These are phyloP conservation scores for Hura crepitans DNA, from an alignment of 441 rosid species.

Conservation along the genomic window DNA sequence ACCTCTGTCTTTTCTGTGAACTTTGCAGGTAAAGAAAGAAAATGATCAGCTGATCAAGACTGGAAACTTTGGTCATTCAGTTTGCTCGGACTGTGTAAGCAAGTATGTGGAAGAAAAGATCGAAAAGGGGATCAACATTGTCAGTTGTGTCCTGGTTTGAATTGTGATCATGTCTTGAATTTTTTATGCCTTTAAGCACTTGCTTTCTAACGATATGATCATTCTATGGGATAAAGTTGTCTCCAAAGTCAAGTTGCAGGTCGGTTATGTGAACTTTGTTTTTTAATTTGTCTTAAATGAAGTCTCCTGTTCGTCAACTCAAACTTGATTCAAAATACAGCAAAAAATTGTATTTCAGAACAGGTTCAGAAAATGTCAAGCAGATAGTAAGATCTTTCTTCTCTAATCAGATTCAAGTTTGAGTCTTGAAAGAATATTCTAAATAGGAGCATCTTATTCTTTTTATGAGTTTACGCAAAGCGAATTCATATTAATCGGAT, in stretches of 20 bases:
- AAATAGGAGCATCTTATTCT: too few relatives aligned
- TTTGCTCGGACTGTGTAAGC: conserved; percentile 10
- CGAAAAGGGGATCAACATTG: not conserved
- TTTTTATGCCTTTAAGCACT: not conserved
- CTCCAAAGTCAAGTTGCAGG: conserved; percentile 4
- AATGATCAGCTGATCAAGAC: not conserved
- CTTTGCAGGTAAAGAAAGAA: conserved; percentile 6
- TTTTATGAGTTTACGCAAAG: too few relatives aligned
- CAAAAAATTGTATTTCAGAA: not conserved
- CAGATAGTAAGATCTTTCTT: too few relatives aligned
- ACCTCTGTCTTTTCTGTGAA: not conserved
- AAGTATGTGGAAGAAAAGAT: not conserved
- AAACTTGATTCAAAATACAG: not conserved
- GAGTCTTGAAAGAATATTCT: too few relatives aligned
- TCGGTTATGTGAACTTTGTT: not conserved
- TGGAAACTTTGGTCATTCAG: not conserved
- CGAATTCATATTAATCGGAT: too few relatives aligned
- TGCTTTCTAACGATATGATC: not conserved
- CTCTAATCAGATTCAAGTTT: too few relatives aligned
- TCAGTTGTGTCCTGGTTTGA: not conserved
- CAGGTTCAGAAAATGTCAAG: not conserved
- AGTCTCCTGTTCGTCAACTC: too few relatives aligned
- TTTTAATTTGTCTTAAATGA: too few relatives aligned
- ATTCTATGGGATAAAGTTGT: not conserved
- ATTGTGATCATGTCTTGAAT: not conserved